Percentiles rank a stretch among this genome's conserved stretches.
These are phyloP conservation scores for Suillus brevipes DNA, from an alignment of 768 basidiomycete species.

Conservation along the genomic window DNA sequence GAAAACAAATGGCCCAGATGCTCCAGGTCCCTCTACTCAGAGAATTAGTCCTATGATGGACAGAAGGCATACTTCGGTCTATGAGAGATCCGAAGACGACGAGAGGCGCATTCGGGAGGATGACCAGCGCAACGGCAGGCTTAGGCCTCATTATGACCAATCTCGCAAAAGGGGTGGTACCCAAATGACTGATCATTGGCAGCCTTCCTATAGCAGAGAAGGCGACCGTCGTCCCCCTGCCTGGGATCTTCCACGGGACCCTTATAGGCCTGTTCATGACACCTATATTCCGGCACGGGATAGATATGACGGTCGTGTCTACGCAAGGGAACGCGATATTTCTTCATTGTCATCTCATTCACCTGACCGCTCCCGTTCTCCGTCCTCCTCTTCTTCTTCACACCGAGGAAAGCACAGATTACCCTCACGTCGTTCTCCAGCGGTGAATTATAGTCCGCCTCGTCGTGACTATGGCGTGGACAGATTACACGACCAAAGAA, in stretches of 20 bases:
- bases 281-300: slow-evolving; percentile 23
- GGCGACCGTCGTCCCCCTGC: slow-evolving; percentile 26
- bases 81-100: slow-evolving; percentile 46
- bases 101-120: slow-evolving; percentile 42
- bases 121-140: slow-evolving; percentile 30
- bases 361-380: slow-evolving; percentile 41
- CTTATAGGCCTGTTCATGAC: slow-evolving; percentile 20
- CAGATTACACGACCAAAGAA: slow-evolving; percentile 34
- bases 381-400: slow-evolving; percentile 35
- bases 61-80: slow-evolving; percentile 23
- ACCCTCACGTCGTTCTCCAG: slow-evolving; percentile 40
- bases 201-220: slow-evolving; percentile 22
- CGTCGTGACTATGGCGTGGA: slow-evolving; percentile 37
- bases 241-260: slow-evolving; percentile 26
- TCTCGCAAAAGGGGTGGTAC: slow-evolving; percentile 6
- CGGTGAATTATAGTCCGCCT: slow-evolving; percentile 39
- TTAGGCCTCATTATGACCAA: slow-evolving; percentile 18
- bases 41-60: slow-evolving; percentile 26
- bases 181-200: slow-evolving; percentile 24
- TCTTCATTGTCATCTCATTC: slow-evolving; percentile 28
- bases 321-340: slow-evolving; percentile 22
- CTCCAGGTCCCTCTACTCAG: slow-evolving; percentile 17
- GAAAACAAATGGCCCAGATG: slow-evolving; percentile 38
- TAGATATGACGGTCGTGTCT: slow-evolving; percentile 24
- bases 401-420: slow-evolving; percentile 34